Percentiles rank a stretch among this genome's conserved stretches.
phyloP scores from a whole-genome alignment of 2,329 filamentous ascomycete species.

The Arthrobotrys megalospora region DNA sequence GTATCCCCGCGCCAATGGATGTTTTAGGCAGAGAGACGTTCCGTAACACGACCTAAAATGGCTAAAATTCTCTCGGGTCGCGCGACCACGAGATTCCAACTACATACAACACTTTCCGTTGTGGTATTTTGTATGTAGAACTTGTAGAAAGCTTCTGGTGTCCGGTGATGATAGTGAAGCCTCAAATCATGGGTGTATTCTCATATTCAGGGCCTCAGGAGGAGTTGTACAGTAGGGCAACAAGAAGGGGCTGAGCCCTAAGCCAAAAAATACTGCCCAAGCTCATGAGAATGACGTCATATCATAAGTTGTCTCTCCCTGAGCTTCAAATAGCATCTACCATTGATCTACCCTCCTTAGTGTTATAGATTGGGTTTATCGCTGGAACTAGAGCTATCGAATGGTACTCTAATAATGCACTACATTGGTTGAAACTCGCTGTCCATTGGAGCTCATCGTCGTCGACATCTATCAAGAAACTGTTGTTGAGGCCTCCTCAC shows the following conservation, averaged over 20 bases:
- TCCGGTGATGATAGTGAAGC: not conserved
- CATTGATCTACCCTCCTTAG: not conserved
- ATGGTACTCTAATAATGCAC: not conserved
- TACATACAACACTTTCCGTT: conserved; percentile 39
- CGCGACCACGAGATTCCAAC: conserved; percentile 9
- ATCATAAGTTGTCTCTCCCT: not conserved
- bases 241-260: conserved; percentile 9
- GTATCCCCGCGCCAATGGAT: not conserved
- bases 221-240: not conserved
- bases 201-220: not conserved
- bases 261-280: not conserved
- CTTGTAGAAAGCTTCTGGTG: not conserved
- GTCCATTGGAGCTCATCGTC: not conserved
- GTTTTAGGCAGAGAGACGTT: not conserved
- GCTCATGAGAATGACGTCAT: not conserved
- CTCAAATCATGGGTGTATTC: not conserved
- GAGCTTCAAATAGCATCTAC: not conserved
- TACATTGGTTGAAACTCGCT: not conserved
- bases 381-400: not conserved
- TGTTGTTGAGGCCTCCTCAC: not conserved
- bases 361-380: not conserved
- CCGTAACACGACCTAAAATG: conserved; percentile 17
- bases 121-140: conserved; percentile 38
- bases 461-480: not conserved
- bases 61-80: conserved; percentile 18